These are phyloP conservation scores for Cercospora brassicicola DNA, from an alignment of 2,329 filamentous ascomycete genomes.

Conservation along the genomic window DNA sequence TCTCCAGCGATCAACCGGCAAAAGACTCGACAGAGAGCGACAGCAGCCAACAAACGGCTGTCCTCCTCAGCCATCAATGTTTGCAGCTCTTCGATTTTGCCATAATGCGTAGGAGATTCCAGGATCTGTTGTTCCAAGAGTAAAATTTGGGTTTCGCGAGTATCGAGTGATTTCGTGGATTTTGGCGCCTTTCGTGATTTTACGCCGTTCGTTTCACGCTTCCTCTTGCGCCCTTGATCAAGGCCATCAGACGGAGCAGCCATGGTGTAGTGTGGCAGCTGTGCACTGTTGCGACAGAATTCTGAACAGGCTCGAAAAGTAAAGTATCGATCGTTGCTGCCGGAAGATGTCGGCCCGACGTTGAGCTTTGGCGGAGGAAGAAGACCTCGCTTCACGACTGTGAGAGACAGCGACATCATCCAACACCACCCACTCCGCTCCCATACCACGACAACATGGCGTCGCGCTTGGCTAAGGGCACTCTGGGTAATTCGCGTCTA, in stretches of 20 bases:
- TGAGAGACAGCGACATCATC: conserved; percentile 17
- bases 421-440: conserved; percentile 26
- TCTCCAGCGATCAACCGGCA: conserved; percentile 75
- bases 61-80: conserved; percentile 54
- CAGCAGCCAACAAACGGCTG: conserved; percentile 62
- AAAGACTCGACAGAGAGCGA: conserved; percentile 84
- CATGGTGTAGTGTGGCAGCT: conserved; percentile 35
- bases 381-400: conserved; percentile 2
- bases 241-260: conserved; percentile 34
- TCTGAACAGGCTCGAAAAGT: conserved; percentile 2
- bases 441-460: conserved; percentile 73
- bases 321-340: conserved; percentile 5
- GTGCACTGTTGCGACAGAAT: background rate
- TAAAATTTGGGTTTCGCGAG: conserved; percentile 60
- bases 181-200: conserved; percentile 43
- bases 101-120: conserved; percentile 86
- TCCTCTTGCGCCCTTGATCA: conserved; percentile 46
- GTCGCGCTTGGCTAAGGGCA: conserved; percentile 93
- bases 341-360: conserved; percentile 14
- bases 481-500: conserved; percentile 70
- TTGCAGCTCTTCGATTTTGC: conserved; percentile 77
- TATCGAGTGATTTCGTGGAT: conserved; percentile 35
- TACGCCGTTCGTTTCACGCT: conserved; percentile 37
- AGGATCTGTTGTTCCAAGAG: conserved; percentile 77
- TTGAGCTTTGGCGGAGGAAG: conserved; percentile 2